Evolutionary conservation across 2,329 filamentous ascomycete species (phyloP).

Genomic region (Leptographium wingfieldii): DNA sequence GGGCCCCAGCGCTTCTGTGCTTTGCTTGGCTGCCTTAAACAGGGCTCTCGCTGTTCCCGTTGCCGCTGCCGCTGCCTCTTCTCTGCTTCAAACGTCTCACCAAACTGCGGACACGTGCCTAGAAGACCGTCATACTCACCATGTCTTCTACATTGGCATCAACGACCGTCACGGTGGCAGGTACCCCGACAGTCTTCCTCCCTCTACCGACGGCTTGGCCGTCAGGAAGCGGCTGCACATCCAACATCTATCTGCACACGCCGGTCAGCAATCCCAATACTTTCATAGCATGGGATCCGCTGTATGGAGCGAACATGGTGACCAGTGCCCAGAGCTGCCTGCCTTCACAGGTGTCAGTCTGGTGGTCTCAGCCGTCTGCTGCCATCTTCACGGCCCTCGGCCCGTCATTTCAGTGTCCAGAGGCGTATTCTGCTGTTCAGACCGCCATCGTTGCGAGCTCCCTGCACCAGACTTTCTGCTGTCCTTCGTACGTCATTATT

Average conservation of each 20-base stretch:
- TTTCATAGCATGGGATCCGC: constrained; percentile 7
- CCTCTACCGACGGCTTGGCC: constrained; percentile 4
- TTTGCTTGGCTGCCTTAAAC: neutral
- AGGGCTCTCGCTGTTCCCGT: neutral
- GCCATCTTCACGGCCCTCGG: constrained; percentile 4
- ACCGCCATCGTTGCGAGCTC: constrained; percentile 4
- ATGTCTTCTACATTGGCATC: neutral
- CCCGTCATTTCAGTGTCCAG: constrained; percentile 2
- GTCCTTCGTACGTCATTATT: constrained; percentile 1
- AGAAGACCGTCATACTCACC: neutral
- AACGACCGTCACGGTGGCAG: constrained; percentile 4
- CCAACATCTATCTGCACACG: constrained; percentile 6
- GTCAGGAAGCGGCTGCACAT: neutral
- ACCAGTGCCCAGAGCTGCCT: neutral
- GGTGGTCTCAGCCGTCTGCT: constrained; percentile 2
- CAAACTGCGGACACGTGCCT: neutral
- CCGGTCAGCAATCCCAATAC: constrained; percentile 3
- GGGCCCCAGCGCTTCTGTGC: neutral
- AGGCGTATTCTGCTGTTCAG: constrained; percentile 2
- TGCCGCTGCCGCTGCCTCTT: neutral
- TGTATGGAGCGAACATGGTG: constrained; percentile 1
- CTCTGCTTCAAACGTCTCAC: neutral
- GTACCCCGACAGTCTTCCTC: constrained; percentile 8
- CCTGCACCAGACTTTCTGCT: constrained; percentile 5
- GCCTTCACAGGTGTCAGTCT: constrained; percentile 1